These are phyloP conservation scores for Scutellaria baicalensis DNA, from an alignment of 257 asterid genomes.

Conservation along the genomic window DNA sequence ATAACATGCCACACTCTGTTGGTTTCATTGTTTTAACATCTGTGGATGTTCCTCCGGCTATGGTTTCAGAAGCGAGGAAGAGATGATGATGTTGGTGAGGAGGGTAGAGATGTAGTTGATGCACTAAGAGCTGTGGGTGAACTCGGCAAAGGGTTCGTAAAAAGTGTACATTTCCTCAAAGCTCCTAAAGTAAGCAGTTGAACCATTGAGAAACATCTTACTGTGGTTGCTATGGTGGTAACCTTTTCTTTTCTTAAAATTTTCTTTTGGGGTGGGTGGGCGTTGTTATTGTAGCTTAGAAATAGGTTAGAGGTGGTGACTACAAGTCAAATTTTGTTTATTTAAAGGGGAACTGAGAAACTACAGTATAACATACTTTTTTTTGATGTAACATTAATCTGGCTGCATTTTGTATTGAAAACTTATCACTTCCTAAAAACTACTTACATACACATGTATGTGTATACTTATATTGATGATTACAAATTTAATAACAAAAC, in stretches of 20 bases:
- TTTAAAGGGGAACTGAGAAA: background rate
- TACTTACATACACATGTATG: too few species aligned
- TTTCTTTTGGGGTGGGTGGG: background rate
- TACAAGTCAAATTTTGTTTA: background rate
- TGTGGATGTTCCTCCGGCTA: background rate
- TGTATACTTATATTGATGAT: too few species aligned
- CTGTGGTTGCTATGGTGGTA: too few species aligned
- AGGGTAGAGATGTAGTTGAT: slow-evolving; percentile 35
- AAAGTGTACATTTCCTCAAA: slow-evolving; percentile 64
- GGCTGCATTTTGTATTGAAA: background rate
- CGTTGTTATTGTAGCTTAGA: background rate
- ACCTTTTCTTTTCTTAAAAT: too few species aligned
- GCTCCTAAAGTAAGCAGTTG: slow-evolving; percentile 40
- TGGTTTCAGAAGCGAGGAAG: slow-evolving; percentile 74
- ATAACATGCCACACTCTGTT: background rate
- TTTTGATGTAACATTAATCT: background rate
- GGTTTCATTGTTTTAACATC: background rate
- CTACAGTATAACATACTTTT: background rate
- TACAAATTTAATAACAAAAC: too few species aligned
- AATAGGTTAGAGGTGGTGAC: background rate
- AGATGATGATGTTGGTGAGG: slow-evolving; percentile 37
- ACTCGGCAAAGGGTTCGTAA: slow-evolving; percentile 83
- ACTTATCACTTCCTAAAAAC: too few species aligned
- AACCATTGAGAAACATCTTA: background rate
- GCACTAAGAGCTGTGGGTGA: slow-evolving; percentile 59